Conservation (phyloP, 805 yeast species). For the Ogataea paradorogensis region DNA sequence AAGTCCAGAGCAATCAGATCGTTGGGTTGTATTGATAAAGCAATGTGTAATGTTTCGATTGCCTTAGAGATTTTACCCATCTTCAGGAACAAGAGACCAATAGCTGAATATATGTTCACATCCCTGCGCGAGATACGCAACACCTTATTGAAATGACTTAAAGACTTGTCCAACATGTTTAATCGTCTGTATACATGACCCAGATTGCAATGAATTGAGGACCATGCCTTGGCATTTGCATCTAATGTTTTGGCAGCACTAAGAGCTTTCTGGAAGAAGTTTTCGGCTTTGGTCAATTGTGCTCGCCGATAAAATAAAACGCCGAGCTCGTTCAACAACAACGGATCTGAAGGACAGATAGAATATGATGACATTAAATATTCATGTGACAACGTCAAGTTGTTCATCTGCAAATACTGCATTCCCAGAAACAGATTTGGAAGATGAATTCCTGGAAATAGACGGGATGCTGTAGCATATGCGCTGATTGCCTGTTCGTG, state of each 20-base stretch:
- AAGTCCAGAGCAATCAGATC: conserved; percentile 86
- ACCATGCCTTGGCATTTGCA: conserved; percentile 79
- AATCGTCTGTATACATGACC: conserved; percentile 83
- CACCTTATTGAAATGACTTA: conserved; percentile 75
- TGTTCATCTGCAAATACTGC: conserved; percentile 91
- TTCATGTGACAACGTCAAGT: conserved; percentile 79
- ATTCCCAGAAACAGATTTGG: conserved; percentile 91
- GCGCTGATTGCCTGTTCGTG: conserved; percentile 98
- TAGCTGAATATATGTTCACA: conserved; percentile 70
- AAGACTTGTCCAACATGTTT: conserved; percentile 60
- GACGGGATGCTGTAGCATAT: conserved; percentile 89
- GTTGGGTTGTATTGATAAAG: conserved; percentile 71
- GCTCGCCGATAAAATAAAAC: conserved; percentile 81
- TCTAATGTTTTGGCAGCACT: conserved; percentile 64
- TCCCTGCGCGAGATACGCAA: conserved; percentile 66
- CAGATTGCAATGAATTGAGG: conserved; percentile 78
- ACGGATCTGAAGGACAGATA: conserved; percentile 82
- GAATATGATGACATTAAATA: conserved; percentile 72
- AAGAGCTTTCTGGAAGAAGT: conserved; percentile 66
- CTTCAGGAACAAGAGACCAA: conserved; percentile 79
- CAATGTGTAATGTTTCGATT: conserved; percentile 73
- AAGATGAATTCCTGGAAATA: conserved; percentile 86
- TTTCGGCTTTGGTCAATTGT: conserved; percentile 66
- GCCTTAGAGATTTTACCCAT: conserved; percentile 63
- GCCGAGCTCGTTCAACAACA: conserved; percentile 87